Base-by-base conservation (phyloP, 495 filamentous ascomycete species). In the Penicillium longicatenatum region DNA sequence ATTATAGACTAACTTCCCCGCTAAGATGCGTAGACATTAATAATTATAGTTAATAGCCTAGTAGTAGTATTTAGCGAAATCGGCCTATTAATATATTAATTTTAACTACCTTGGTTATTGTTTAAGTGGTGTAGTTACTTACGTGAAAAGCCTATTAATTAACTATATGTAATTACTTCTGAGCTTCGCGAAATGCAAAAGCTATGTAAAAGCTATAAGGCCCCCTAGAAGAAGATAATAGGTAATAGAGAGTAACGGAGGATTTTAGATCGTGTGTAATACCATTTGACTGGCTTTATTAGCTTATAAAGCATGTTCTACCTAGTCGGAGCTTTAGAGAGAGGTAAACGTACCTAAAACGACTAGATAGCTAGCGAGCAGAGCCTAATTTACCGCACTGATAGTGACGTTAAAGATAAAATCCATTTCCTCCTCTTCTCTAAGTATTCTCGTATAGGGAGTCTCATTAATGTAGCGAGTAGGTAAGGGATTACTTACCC, bases 301-400 rank as follows among this genome's bases (percentile, higher is more conserved):
- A 6, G 22, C 29, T 21, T 39, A 10, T 7, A 55, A 48, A 55
- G 19, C 43, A 41, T 41, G 43, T 24, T 48, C 53, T 9, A 46
- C 45, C 37, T 31, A 12, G 52, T 72, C 21, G 11, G 44, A 46
- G 31, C 31, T 50, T 49, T 71, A 55, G n/a, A 70, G 46, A 7
- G 57, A 64, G 45, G 59, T 67, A 50, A 71, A 74, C 4, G 67
- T 74, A 4, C 69, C 69, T 3, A 69, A 69, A 17, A 72, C 60
- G 14, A 71, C 55, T 29, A 74, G 55, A 57, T 68, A 72, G 8
- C 67, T 65, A 1, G 69, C 65, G 14, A 74, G 57, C 1, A 74
- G 61, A 24, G 71, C 58, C 69, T 63, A 71, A 3, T 70, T 70
- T 35, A 55, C 67, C 41, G 63, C 58, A 42, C 61, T 53, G 12